Percentiles rank a stretch among this genome's conserved stretches.
Conservation (phyloP, 2,329 filamentous ascomycete genomes). For the Pseudogymnoascus destructans region DNA sequence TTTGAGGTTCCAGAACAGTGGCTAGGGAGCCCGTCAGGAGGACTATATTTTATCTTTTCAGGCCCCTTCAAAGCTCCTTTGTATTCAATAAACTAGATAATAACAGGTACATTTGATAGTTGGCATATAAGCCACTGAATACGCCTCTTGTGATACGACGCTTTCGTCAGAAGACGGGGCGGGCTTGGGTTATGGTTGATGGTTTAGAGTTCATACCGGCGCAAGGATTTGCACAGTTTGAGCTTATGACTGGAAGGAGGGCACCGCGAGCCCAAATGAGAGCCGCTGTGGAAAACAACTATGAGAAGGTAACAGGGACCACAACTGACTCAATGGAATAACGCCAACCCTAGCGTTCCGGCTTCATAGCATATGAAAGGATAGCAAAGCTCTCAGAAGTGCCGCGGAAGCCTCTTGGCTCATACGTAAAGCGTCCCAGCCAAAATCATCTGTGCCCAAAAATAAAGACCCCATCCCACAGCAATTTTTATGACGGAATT, state of each 20-base stretch:
- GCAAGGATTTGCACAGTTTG: constrained; percentile 71
- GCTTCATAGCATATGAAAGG: constrained; percentile 18
- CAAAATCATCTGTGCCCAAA: constrained; percentile 37
- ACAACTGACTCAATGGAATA: neutral
- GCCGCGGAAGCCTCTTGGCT: constrained; percentile 24
- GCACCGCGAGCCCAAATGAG: constrained; percentile 61
- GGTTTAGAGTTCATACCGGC: constrained; percentile 65
- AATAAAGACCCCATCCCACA: constrained; percentile 39
- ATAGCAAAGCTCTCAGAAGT: constrained; percentile 50
- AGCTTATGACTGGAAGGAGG: constrained; percentile 62
- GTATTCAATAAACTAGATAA: neutral
- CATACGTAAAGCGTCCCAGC: constrained; percentile 21
- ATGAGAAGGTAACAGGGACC: constrained; percentile 3
- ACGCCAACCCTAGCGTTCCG: neutral
- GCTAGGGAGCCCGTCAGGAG: constrained; percentile 60
- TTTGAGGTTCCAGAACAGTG: constrained; percentile 57
- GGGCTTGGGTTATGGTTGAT: constrained; percentile 63
- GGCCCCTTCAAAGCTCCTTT: neutral
- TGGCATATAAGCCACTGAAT: constrained; percentile 60
- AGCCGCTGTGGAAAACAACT: neutral
- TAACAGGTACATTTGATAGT: constrained; percentile 19
- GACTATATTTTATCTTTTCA: constrained; percentile 23
- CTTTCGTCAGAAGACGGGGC: constrained; percentile 35
- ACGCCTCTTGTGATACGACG: constrained; percentile 51
- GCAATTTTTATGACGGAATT: constrained; percentile 40